phyloP scores from a whole-genome alignment of 257 asterid species.

The Solanum acaule region DNA sequence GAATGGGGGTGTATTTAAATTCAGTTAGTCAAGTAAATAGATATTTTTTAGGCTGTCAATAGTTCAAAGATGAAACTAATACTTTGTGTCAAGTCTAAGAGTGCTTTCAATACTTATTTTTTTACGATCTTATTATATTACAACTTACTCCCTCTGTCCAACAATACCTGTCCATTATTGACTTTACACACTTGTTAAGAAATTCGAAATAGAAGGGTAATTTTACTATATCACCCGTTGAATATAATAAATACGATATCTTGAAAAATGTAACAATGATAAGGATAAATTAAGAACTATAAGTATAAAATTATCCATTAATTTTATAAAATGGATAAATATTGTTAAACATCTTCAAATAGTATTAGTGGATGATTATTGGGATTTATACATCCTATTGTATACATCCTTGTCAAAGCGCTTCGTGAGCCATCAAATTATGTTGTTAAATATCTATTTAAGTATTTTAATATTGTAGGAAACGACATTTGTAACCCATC shows the following conservation, averaged over 20 bases:
- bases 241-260: too few relatives aligned
- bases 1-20: background rate
- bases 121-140: background rate
- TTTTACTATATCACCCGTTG: background rate
- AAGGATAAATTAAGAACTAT: background rate
- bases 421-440: background rate
- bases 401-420: background rate
- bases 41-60: background rate
- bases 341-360: background rate
- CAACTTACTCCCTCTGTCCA: background rate
- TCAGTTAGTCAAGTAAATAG: background rate
- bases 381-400: background rate
- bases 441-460: background rate
- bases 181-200: background rate
- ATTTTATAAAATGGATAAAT: too few relatives aligned
- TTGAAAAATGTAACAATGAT: too few relatives aligned
- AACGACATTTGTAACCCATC: background rate
- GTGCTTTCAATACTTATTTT: background rate
- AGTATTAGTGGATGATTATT: background rate
- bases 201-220: too few relatives aligned
- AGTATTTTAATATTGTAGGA: background rate
- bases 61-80: background rate
- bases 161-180: background rate
- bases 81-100: background rate
- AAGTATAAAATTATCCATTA: too few relatives aligned